Percentiles rank a stretch among this genome's conserved stretches.
phyloP scores from a whole-genome alignment of 2,329 filamentous ascomycete species.

The Colletotrichum chlorophyti region DNA sequence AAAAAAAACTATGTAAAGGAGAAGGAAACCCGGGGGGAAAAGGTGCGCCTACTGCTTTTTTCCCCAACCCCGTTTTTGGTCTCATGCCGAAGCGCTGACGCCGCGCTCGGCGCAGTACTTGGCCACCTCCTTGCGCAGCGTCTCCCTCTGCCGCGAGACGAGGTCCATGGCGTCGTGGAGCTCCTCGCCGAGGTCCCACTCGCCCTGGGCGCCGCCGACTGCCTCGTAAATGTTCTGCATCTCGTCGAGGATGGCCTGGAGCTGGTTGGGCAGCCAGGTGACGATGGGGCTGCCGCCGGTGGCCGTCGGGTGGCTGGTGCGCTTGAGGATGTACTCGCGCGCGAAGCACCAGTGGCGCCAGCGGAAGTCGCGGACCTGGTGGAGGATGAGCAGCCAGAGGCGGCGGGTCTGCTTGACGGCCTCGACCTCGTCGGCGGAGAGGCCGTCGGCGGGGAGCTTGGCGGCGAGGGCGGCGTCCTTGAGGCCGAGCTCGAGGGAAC shows the following conservation, averaged over 20 bases:
- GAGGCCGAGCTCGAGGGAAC: constrained; percentile 56
- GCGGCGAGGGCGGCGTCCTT: constrained; percentile 62
- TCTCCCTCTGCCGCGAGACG: constrained; percentile 68
- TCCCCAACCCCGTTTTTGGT: too few relatives aligned
- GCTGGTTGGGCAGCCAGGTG: constrained; percentile 84
- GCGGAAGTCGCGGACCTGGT: constrained; percentile 81
- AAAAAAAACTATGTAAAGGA: too few relatives aligned
- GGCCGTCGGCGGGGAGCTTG: constrained; percentile 31
- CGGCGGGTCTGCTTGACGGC: constrained; percentile 61
- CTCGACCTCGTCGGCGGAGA: constrained; percentile 36
- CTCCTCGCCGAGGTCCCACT: constrained; percentile 50
- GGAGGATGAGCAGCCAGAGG: constrained; percentile 69
- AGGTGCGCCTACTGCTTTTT: too few relatives aligned
- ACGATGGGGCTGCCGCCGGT: constrained; percentile 84
- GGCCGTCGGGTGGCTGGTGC: constrained; percentile 76
- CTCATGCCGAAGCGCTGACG: constrained; percentile 35
- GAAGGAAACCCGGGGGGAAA: too few relatives aligned
- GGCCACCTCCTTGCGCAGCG: constrained; percentile 74
- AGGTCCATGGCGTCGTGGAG: constrained; percentile 71
- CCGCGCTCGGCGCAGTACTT: constrained; percentile 75
- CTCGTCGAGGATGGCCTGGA: constrained; percentile 74
- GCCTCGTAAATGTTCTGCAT: constrained; percentile 67
- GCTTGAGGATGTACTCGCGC: constrained; percentile 83
- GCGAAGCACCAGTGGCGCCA: constrained; percentile 90
- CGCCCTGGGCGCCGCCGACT: constrained; percentile 48